Percentiles rank a stretch among this genome's conserved stretches.
Evolutionary conservation across 2,329 filamentous ascomycete species (phyloP).

Genomic region (Cladosporium oxysporum): DNA sequence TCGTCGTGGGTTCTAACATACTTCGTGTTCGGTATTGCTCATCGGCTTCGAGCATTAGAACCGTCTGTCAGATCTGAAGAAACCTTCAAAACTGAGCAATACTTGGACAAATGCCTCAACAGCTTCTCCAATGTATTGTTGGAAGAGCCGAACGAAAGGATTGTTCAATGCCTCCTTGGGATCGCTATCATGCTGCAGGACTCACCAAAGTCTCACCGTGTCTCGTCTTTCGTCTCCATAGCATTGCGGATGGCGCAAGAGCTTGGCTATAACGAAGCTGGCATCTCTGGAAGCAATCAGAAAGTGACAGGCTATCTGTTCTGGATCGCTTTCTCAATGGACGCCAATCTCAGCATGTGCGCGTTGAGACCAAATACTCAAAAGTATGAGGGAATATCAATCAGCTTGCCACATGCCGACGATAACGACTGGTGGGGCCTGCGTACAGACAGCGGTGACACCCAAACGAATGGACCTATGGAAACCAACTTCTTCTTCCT

Average conservation of each 20-base stretch:
- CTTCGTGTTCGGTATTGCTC: not conserved
- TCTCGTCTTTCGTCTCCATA: not conserved
- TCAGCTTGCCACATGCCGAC: not conserved
- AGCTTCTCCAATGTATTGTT: not conserved
- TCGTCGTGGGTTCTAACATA: not conserved
- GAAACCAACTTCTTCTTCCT: not conserved
- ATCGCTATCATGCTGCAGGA: not conserved
- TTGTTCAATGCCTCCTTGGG: not conserved
- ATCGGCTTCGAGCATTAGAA: not conserved
- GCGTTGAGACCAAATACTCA: not conserved
- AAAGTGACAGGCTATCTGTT: not conserved
- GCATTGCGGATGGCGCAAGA: not conserved
- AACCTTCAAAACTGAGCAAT: not conserved
- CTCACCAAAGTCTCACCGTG: not conserved
- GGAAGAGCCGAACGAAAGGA: not conserved
- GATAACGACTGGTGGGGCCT: not conserved
- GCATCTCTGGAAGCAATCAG: not conserved
- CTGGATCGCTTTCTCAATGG: not conserved
- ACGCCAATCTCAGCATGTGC: conserved; percentile 1
- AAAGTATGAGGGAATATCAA: not conserved
- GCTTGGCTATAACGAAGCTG: not conserved
- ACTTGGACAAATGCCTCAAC: not conserved
- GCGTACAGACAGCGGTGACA: no score
- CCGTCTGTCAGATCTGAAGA: not conserved
- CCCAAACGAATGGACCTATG: not conserved